Base-by-base conservation (phyloP, 2,329 filamentous ascomycete genomes). In the Pseudodiploospora longispora region DNA sequence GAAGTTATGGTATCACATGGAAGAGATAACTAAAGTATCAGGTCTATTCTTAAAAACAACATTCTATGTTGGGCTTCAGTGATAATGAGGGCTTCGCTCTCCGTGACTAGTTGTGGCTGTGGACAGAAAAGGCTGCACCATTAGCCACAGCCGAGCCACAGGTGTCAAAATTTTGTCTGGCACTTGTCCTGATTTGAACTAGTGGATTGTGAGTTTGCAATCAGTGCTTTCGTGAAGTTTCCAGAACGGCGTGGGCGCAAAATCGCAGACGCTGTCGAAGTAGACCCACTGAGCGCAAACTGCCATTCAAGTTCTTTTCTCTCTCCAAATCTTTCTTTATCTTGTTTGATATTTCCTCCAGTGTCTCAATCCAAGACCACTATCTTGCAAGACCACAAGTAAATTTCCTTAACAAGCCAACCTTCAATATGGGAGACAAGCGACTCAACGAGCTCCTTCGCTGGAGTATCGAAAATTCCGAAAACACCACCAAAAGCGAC, bases 371-470 rank as follows among this genome's bases (percentile, higher is more conserved):
- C 12, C n/a, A 38, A 38, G 10, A 38, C 9, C n/a, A 19, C 36
- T 6, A 27, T 27, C n/a, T 9, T 27, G 37, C 28, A 19, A 19
- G 4, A 38, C 19, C 12, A 30, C n/a, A 39, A 28, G 7, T 6
- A 30, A 9, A 30, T 10, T 4, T 39, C 27, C 3, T n/a, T 19
- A 37, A 37, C 9, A 10, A 37, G 12, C 27, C 38, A 33, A 19
- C 3, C 19, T 30, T 43, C 28, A 40, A 34, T 5, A 47, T 47
- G 46, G 42, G 48, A 49, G 66, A 80, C 75, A 63, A 72, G 47
- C 65, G 75, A 52, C 74, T 91, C 60, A 89, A 87, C 68, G 75
- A 80, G 44, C 82, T 91, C 64, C 79, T 93, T 48, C 84, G 85
- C 75, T 93, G 87, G 87, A 75, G 82, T 56, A 73, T 77, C 55